phyloP scores from a whole-genome alignment of 169 alveolate species.

The Perkinsus olseni region DNA sequence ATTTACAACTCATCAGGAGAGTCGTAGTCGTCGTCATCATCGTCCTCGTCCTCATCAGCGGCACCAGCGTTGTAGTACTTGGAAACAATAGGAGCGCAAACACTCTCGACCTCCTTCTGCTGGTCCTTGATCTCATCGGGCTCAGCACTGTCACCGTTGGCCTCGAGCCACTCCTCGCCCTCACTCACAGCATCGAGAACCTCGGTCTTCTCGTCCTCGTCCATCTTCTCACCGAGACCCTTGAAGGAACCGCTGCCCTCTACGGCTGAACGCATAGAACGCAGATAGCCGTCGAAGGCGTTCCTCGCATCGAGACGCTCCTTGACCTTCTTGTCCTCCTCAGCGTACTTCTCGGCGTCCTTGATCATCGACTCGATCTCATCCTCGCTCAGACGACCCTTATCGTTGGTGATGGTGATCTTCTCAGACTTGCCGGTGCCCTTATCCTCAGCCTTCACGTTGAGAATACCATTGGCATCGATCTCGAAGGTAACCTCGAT shows the following conservation, averaged over 20 bases:
- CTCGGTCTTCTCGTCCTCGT: slow-evolving; percentile 75
- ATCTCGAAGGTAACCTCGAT: slow-evolving; percentile 92
- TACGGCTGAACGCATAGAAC: slow-evolving; percentile 75
- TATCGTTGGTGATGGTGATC: slow-evolving; percentile 87
- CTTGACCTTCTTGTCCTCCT: slow-evolving; percentile 77
- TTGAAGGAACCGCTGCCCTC: slow-evolving; percentile 76
- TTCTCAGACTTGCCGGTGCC: slow-evolving; percentile 85
- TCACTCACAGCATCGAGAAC: slow-evolving; percentile 48
- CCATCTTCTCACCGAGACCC: slow-evolving; percentile 71
- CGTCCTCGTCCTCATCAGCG: slow-evolving; percentile 51
- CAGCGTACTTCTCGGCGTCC: slow-evolving; percentile 89
- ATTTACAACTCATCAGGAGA: neutral
- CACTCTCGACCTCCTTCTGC: slow-evolving; percentile 80
- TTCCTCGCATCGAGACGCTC: slow-evolving; percentile 84
- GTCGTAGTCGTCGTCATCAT: slow-evolving; percentile 56
- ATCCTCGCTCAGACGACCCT: slow-evolving; percentile 83
- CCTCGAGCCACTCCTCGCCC: slow-evolving; percentile 78
- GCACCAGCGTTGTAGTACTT: slow-evolving; percentile 73
- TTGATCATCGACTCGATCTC: slow-evolving; percentile 82
- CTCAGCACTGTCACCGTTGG: slow-evolving; percentile 78
- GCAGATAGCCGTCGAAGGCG: slow-evolving; percentile 80
- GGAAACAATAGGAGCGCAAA: slow-evolving; percentile 88
- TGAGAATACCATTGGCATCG: slow-evolving; percentile 91
- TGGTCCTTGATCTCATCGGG: slow-evolving; percentile 82
- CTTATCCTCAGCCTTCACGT: slow-evolving; percentile 89